These are phyloP conservation scores for Hypomyces rosellus DNA, from an alignment of 2,329 filamentous ascomycete genomes.

Conservation along the genomic window DNA sequence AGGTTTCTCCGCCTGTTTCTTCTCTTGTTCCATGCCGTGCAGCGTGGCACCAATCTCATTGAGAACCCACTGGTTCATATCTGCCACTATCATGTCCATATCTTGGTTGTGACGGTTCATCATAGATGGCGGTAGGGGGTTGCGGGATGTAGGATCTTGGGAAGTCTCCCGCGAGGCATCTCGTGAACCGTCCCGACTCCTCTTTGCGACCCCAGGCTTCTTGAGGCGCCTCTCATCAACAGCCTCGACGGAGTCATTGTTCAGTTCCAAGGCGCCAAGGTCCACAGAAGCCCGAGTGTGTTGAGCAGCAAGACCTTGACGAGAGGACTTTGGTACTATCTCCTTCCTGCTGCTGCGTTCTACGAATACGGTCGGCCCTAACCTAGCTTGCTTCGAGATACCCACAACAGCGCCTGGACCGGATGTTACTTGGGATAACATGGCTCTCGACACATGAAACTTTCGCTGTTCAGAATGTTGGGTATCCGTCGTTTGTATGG, in stretches of 20 bases:
- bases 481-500: background rate
- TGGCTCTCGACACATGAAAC: conserved; percentile 49
- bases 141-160: conserved; percentile 14
- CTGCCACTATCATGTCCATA: conserved; percentile 44
- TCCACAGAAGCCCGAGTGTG: background rate
- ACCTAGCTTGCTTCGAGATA: conserved; percentile 35
- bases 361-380: conserved; percentile 47
- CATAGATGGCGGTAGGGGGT: conserved; percentile 28
- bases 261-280: conserved; percentile 1
- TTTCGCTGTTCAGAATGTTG: conserved; percentile 36
- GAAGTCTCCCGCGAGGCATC: background rate
- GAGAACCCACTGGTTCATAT: conserved; percentile 55
- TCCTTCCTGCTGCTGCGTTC: conserved; percentile 43
- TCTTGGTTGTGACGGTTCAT: conserved; percentile 33
- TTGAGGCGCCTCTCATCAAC: conserved; percentile 25
- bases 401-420: conserved; percentile 20
- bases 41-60: conserved; percentile 51
- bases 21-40: conserved; percentile 39
- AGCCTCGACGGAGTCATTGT: conserved; percentile 7
- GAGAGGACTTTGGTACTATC: conserved; percentile 18
- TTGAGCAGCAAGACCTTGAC: conserved; percentile 16
- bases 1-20: conserved; percentile 24
- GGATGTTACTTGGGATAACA: conserved; percentile 27
- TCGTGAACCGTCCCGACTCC: conserved; percentile 16
- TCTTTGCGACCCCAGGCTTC: conserved; percentile 26